Evolutionary conservation across 2,329 filamentous ascomycete species (phyloP), one percentile per base, ranked within the genome.

Genomic region (Pseudogymnoascus sp.): DNA sequence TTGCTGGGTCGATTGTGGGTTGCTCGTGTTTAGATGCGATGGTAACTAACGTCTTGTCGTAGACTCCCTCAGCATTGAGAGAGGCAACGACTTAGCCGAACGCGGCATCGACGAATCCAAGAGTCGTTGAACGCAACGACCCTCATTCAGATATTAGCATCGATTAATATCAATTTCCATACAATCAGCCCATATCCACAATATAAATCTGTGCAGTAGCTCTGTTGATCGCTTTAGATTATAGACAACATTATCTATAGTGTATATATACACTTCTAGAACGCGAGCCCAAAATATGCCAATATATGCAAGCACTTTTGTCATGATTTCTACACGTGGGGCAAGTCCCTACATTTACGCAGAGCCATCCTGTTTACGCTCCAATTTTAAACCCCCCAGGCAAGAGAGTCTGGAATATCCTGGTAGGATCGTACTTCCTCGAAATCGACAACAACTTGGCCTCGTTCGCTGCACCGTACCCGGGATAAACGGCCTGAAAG

Each of bases 21-120:
- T 71, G 68, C 22, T 68, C 69, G 57, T 71, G 69, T 62, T 71
- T 70, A 41, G 65, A 67, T 8, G 65, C 69, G 25, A 71, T 58
- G 32, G 67, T 62, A 59, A 70, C 68, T 8, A 70, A 61, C 5
- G 69, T 70, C 14, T 69, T 63, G n/a, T 69, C 62, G 60, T 64
- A 65, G 32, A 70, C 58, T 12, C 64, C 63, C 58, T 69, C 70
- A 12, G 64, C 59, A 59, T 70, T 67, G 8, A 71, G 62, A 16
- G 65, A 63, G 35, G 62, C 58, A 18, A 70, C 64, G 25, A 70
- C 39, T 25, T 64, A 32, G 6, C 68, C 69, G n/a, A 71, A 58
- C 20, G 69, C 70, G n/a, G 57, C 32, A 58, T 71, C 68, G 20
- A 71, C 68, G 35, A 70, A 71, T 34, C 67, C 65, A 20, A 71